Base-by-base conservation (phyloP, 2,329 filamentous ascomycete species). In the Diaporthe capsici region DNA sequence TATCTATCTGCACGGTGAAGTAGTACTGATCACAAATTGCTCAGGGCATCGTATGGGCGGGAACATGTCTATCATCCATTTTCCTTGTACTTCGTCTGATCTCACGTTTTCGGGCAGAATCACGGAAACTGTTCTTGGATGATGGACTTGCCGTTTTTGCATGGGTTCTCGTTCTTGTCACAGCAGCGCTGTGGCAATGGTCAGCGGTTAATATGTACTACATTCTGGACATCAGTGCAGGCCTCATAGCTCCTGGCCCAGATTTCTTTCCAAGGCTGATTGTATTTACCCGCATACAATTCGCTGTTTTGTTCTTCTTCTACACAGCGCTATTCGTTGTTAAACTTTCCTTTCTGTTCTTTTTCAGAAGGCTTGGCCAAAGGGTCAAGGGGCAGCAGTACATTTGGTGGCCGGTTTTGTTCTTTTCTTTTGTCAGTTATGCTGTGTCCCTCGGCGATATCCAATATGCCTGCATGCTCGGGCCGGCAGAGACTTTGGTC, bases 101-200 rank as follows among this genome's bases (percentile, higher is more conserved):
- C 3, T 65, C 61, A 34, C 61, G 42, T 4, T 15, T 65, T 6
- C 61, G 42, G 8, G 42, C 42, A n/a, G 61, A 4, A 49, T 1
- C 25, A 4, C 61, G 42, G 42, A 10, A 34, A n/a, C 7, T 65
- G 12, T 65, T 49, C 42, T 49, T 65, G 25, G 61, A 65, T n/a
- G 61, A 65, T 49, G 61, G 61, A 65, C 61, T 65, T 49, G 61
- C 61, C 8, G n/a, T n/a, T 42, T 4, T 65, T 13, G 42, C 61
- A 49, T 65, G 61, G 42, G n/a, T 49, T n/a, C 25, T 65, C 42
- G 61, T 65, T 17, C 61, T 65, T 49, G 42, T 49, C 42, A 65
- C 61, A n/a, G 61, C 61, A 65, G 61, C 42, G 9, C 39, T 65
- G 10, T 65, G 61, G 61, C 42, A 65, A n/a, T 49, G 61, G 60